Evolutionary conservation across 2,329 filamentous ascomycete genomes (phyloP), one percentile per base, ranked within the genome.

Genomic region (Fusarium mangiferae): DNA sequence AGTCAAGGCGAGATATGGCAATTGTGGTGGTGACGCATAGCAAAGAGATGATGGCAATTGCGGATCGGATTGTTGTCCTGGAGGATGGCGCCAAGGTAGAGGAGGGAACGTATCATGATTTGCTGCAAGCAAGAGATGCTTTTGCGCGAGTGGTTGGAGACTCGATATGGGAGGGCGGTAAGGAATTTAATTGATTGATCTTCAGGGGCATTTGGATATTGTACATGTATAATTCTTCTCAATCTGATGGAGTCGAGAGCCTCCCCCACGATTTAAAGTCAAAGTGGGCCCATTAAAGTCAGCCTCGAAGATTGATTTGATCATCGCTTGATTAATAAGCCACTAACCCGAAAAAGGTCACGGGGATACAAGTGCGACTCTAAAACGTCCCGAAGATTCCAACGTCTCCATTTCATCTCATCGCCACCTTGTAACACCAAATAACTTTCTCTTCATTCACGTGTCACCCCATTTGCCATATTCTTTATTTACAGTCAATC

Each of bases 21-120:
- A 90, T 97, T 0, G 86, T 98, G 22, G 87, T 97, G 30, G 92
- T 97, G 44, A 98, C 95, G 55, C 96, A 98, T 82, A 90, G 88
- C 64, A 86, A 85, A 70, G 92, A 96, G 78, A 97, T 98, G 94
- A 98, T 98, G 93, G 87, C 88, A 65, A 89, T 94, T 66, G 93
- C 92, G 2, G 91, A 94, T 79, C 86, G 89, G 49, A 85, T 98
- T 13, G 85, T 96, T 2, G 90, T 98, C 70, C 75, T 97, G 35
- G 88, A 93, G n/a, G 88, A 90, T 1, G 87, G 89, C 6, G 85
- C 89, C 5, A 89, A 94, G 12, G 92, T 90, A 6, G 89, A 96
- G 79, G 83, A 87, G 62, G 95, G 95, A 0, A 77, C 81, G 1
- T 98, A 92, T 81, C 83, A 87, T 5, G 89, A 90, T 66, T 80